Evolutionary conservation across 2,329 filamentous ascomycete genomes (phyloP), one percentile per base, ranked within the genome.

Genomic region (Exophiala sp.): DNA sequence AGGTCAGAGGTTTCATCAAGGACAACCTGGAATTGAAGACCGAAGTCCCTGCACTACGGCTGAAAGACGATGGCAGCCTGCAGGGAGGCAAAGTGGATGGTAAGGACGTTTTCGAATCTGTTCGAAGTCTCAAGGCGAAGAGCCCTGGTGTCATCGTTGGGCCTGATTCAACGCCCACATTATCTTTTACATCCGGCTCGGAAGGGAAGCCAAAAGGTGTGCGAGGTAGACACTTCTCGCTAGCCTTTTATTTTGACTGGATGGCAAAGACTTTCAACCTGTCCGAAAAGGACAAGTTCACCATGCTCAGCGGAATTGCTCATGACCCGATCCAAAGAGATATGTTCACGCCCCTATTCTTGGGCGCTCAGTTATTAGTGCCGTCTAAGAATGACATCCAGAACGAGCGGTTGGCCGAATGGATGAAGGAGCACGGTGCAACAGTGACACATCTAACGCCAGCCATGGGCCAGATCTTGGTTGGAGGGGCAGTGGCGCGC

Each of bases 401-500:
- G 46, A 86, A 96, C 65, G 90, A 95, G 69, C 82, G 77, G 61
- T 74, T 96, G 11, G 84, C 84, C 3, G 88, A 95, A 63, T 98
- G 93, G 93, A 88, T 96, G 77, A 75, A 77, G 45, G 79, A 84
- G 45, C 79, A 86, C 63, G 71, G 77, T 48, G 81, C 86, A 2
- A 95, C 83, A 13, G 86, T 89, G 16, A 88, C 85, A 10, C 93
- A 97, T 68, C 71, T 97, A 32, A 98, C 93, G 1, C 93, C 93
- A 8, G 93, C 93, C 50, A 96, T 97, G 90, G 90, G 90, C 48
- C 88, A 96, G 61, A 93, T 97, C 54, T 73, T 97, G 1, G 83
- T 91, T n/a, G 90, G 89, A 37, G 88, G 86, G 58, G 86, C 88
- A 19, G 83, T 73, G 2, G 82, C 87, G 0, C 69, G 86, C 58